Base-by-base conservation (phyloP, 2,329 filamentous ascomycete genomes). In the Paracoccidioides brasiliensis region DNA sequence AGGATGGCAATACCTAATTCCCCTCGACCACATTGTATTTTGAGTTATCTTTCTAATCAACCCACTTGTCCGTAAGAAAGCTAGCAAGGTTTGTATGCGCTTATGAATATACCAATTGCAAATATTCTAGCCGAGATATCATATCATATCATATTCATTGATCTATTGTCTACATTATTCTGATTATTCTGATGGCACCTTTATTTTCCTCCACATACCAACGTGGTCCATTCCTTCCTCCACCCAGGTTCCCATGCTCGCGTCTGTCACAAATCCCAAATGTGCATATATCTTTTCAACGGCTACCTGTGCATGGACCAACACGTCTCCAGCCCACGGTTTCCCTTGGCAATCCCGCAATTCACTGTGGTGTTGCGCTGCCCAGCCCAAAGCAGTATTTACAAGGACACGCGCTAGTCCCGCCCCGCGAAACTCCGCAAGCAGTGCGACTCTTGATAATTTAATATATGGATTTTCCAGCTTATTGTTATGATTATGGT, bases 171-270 rank as follows among this genome's bases (percentile, higher is more conserved):
- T 9, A 43, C 4, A 9, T 30, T 8, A 43, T 40, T 22, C 5
- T 37, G 32, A 35, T 35, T 14, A 28, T 40, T 15, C 15, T 5
- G 4, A 14, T 30, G 38, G 7, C 35, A 67, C 44, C 10, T 59
- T 55, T n/a, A 74, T 54, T 54, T 69, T 61, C 68, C 71, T 78
- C 78, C 81, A 95, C 90, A 96, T 94, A 57, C 87, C 90, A 15
- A 94, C 78, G 74, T 95, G 89, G 60, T 80, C 76, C 55, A 95
- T 91, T 3, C 86, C 88, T 65, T 93, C 89, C 69, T 96, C 90
- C 59, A 78, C 76, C 89, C 90, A 96, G 37, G 69, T 77, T 0
- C 88, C 87, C 80, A 91, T 81, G 8, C 71, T 75, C 64, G 86
- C 78, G 69, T 96, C 90, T 8, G 80, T 74, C 59, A 75, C 71